Evolutionary conservation across 345 rosid genomes (phyloP), one percentile per base, ranked within the genome.

Genomic region (Sonneratia alba): DNA sequence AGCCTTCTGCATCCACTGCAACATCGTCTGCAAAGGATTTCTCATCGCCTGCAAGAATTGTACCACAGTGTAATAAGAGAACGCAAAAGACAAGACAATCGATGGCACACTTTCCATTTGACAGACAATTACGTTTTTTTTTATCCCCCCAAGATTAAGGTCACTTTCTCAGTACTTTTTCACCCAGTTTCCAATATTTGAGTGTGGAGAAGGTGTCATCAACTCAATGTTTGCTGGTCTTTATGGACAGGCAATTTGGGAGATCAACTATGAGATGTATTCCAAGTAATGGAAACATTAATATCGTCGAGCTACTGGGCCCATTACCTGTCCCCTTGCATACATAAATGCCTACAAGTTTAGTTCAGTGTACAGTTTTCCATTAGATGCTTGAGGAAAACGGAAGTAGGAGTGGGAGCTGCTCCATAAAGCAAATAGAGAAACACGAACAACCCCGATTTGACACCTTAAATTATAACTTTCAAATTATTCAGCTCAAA

Each of bases 11-110:
- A 55, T 94, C 97, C 0, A 91, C 79, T 0, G 89, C 93, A 7
- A 91, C 94, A 73, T 94, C 98, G 34, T 94, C 94, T 18, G 97
- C 98, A 21, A 85, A 84, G 24, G 93, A 68, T 74, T 84, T 94
- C 81, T 80, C 96, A 55, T 86, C 77, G 32, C 81, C 93, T 85
- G 62, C 84, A 74, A 38, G 18, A 15, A 64, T 70, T 18, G 19
- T 15, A 56, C 36, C 19, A 32, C 6, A 36, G 21, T 19, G 22
- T 21, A 15, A 13, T 70, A 21, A 51, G 7, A 49, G 18, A 63
- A 49, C n/a, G 40, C 32, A 2, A 7, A 22, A 59, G 14, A 24
- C 22, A 59, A 22, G 1, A 24, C 21, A 6, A 24, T 19, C 59
- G 3, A 53, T 6, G 7, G 7, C n/a, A 18, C 59, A 7, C 22